Percentiles rank a stretch among this genome's conserved stretches.
phyloP scores from a whole-genome alignment of 805 yeast species.

The Zygoascus biomembranicola region DNA sequence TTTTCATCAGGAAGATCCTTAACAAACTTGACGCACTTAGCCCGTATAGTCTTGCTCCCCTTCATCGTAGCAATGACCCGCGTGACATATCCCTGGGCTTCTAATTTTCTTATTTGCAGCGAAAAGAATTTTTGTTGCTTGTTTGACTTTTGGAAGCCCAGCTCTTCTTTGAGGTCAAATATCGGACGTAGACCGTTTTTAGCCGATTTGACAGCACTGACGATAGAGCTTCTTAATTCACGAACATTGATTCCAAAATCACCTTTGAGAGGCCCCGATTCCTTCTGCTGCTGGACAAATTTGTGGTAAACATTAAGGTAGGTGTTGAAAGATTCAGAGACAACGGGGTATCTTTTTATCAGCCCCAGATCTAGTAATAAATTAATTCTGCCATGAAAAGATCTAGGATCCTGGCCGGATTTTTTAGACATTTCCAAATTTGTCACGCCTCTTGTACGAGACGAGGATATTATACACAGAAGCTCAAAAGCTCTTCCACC shows the following conservation, averaged over 20 bases:
- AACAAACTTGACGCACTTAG: slow-evolving; percentile 29
- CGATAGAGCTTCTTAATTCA: slow-evolving; percentile 19
- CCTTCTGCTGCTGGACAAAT: slow-evolving; percentile 27
- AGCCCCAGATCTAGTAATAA: slow-evolving; percentile 28
- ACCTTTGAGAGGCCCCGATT: not conserved
- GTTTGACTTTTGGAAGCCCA: slow-evolving; percentile 28
- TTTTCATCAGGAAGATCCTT: slow-evolving; percentile 24
- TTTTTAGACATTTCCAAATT: slow-evolving; percentile 28
- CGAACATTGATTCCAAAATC: slow-evolving; percentile 18
- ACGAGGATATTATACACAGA: slow-evolving; percentile 32
- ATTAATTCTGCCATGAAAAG: slow-evolving; percentile 29
- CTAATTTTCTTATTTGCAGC: slow-evolving; percentile 21
- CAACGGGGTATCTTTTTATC: slow-evolving; percentile 27
- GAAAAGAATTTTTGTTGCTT: slow-evolving; percentile 18
- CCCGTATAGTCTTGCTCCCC: slow-evolving; percentile 25
- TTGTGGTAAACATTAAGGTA: slow-evolving; percentile 25
- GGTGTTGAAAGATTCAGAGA: slow-evolving; percentile 27
- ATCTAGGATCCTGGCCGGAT: slow-evolving; percentile 35
- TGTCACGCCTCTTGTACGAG: slow-evolving; percentile 31
- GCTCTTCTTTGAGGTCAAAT: slow-evolving; percentile 33
- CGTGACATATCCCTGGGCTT: slow-evolving; percentile 21
- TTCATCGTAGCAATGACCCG: slow-evolving; percentile 28
- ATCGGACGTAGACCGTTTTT: slow-evolving; percentile 27
- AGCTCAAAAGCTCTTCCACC: slow-evolving; percentile 33
- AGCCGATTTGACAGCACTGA: slow-evolving; percentile 23